Conservation (phyloP, 2,329 filamentous ascomycete genomes). For the Clonostachys byssicola region DNA sequence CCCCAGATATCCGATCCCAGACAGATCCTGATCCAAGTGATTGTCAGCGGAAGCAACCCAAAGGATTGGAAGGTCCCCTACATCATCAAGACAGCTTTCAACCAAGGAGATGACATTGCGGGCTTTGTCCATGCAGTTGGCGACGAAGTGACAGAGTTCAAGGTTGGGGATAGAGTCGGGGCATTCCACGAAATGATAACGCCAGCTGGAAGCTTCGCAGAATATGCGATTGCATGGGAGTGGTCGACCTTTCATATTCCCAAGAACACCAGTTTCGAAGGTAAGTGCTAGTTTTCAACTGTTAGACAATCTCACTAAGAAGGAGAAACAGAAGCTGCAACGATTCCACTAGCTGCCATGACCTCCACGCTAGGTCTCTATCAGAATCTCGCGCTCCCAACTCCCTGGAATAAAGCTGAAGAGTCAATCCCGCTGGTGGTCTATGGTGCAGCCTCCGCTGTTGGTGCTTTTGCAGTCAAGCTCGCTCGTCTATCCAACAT, state of each 20-base stretch:
- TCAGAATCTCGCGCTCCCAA: constrained; percentile 36
- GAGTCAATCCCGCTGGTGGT: constrained; percentile 24
- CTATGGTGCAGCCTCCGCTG: constrained; percentile 46
- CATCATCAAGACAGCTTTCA: constrained; percentile 1
- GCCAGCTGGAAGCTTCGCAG: constrained; percentile 49
- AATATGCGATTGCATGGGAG: constrained; percentile 52
- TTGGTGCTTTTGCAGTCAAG: constrained; percentile 54
- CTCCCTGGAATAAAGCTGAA: constrained; percentile 36
- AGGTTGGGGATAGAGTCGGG: constrained; percentile 35
- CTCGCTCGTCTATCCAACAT: constrained; percentile 45
- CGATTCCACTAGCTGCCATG: constrained; percentile 50
- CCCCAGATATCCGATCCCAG: constrained; percentile 7
- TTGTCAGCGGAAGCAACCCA: constrained; percentile 10
- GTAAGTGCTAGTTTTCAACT: background rate
- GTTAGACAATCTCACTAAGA: background rate
- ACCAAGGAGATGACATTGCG: constrained; percentile 15
- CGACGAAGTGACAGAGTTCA: constrained; percentile 7
- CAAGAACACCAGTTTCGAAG: constrained; percentile 39
- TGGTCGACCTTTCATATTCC: constrained; percentile 53
- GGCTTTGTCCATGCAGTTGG: constrained; percentile 12
- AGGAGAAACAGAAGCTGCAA: constrained; percentile 47
- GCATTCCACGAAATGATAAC: constrained; percentile 44
- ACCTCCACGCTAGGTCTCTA: constrained; percentile 49
- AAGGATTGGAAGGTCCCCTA: constrained; percentile 10
- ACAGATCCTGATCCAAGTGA: constrained; percentile 12